Evolutionary conservation across 352 stramenopile species (phyloP).

Genomic region (Phytophthora cryptogea): DNA sequence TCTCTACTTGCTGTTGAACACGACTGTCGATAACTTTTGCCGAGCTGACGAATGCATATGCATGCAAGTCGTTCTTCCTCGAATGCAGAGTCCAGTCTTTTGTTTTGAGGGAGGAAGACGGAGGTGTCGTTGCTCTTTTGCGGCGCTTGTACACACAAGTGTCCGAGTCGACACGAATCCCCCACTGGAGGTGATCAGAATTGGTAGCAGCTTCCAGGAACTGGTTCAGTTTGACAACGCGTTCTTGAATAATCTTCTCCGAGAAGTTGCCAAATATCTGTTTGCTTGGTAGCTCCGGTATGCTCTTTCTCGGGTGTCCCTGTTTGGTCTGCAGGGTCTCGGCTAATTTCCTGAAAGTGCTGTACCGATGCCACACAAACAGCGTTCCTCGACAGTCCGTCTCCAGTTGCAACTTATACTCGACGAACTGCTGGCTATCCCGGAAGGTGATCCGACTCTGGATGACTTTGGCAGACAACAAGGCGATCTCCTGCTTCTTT

Average conservation of each 20-base stretch:
- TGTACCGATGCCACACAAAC: conserved; percentile 64
- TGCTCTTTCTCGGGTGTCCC: conserved; percentile 50
- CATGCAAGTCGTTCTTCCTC: conserved; percentile 4
- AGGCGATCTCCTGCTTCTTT: conserved; percentile 47
- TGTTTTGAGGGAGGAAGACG: conserved; percentile 9
- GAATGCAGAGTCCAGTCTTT: conserved; percentile 14
- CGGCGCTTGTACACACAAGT: background rate
- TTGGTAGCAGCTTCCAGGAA: conserved; percentile 19
- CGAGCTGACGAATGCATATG: conserved; percentile 7
- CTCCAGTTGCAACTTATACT: conserved; percentile 65
- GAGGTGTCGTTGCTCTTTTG: background rate
- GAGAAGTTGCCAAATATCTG: conserved; percentile 63
- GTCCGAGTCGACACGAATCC: background rate
- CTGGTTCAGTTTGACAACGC: conserved; percentile 58
- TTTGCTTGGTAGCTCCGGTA: conserved; percentile 59
- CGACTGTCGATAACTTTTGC: conserved; percentile 17
- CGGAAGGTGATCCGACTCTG: conserved; percentile 54
- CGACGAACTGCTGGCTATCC: conserved; percentile 55
- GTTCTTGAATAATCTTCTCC: conserved; percentile 63
- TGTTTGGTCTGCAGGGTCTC: conserved; percentile 57
- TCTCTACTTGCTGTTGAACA: conserved; percentile 9
- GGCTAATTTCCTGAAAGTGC: conserved; percentile 60
- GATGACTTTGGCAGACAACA: conserved; percentile 51
- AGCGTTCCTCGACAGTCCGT: conserved; percentile 57
- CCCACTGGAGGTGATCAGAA: background rate